Conservation (phyloP, 371 early-diverging fungal species). For the Lichtheimia hyalospora region DNA sequence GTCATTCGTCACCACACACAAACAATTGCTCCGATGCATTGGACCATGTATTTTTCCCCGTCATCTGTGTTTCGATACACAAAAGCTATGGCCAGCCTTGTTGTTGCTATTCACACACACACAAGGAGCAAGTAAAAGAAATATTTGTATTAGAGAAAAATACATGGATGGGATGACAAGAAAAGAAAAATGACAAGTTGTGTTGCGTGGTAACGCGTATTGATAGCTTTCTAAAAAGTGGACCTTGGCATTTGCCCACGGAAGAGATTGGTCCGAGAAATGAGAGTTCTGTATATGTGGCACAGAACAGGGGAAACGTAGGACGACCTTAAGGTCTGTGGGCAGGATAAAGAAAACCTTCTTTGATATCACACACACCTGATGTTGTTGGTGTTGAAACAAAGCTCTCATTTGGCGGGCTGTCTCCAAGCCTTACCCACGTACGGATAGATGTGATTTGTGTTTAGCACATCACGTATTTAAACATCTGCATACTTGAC, state of each 20-base stretch:
- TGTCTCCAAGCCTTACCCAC: not conserved
- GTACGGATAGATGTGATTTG: not conserved
- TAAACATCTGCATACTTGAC: not conserved
- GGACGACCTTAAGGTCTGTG: conserved; percentile 1
- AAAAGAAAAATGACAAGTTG: not conserved
- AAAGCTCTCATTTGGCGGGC: not conserved
- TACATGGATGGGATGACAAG: not conserved
- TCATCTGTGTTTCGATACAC: not conserved
- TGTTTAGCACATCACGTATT: not conserved
- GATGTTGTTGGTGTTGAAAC: not conserved
- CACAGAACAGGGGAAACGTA: conserved; percentile 1
- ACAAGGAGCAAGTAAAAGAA: no score
- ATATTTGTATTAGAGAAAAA: not conserved
- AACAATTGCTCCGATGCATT: not conserved
- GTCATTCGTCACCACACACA: not conserved
- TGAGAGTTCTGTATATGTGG: not conserved
- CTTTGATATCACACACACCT: not conserved
- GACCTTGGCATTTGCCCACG: not conserved
- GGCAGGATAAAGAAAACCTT: conserved; percentile 1
- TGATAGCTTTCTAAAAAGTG: not conserved
- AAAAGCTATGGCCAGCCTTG: no score
- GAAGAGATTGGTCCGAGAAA: not conserved
- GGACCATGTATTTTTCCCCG: not conserved
- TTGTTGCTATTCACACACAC: no score
- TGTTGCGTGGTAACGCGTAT: not conserved